Evolutionary conservation across 805 yeast genomes (phyloP).

Genomic region (Yamadazyma kitorensis): DNA sequence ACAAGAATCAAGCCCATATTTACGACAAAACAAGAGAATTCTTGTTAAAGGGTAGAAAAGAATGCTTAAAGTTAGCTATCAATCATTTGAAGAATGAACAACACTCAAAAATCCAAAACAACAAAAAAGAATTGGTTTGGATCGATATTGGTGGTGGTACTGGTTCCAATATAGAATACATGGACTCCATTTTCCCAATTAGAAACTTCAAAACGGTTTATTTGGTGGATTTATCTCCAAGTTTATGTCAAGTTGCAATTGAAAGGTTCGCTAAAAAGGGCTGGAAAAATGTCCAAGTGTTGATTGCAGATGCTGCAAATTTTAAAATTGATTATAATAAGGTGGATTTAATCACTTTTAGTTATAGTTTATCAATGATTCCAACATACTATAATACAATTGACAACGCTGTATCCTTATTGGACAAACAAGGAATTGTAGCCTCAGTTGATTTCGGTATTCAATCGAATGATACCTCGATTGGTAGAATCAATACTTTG

Average conservation of each 20-base stretch:
- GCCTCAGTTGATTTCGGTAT: slow-evolving; percentile 81
- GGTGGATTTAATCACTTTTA: slow-evolving; percentile 76
- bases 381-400: slow-evolving; percentile 78
- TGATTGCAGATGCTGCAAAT: slow-evolving; percentile 74
- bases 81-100: slow-evolving; percentile 48
- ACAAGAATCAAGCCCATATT: slow-evolving; percentile 71
- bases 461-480: slow-evolving; percentile 59
- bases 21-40: slow-evolving; percentile 70
- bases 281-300: slow-evolving; percentile 60
- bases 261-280: slow-evolving; percentile 45
- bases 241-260: slow-evolving; percentile 69
- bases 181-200: slow-evolving; percentile 56
- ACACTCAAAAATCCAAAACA: too few species aligned
- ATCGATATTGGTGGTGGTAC: slow-evolving; percentile 87
- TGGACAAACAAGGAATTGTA: slow-evolving; percentile 59
- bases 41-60: slow-evolving; percentile 68
- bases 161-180: slow-evolving; percentile 75
- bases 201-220: slow-evolving; percentile 60
- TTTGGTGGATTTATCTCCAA: slow-evolving; percentile 73
- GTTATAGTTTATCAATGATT: slow-evolving; percentile 82
- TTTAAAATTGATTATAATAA: slow-evolving; percentile 46
- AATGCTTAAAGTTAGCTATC: slow-evolving; percentile 56
- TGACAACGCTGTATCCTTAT: slow-evolving; percentile 56
- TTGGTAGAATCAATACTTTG: slow-evolving; percentile 68
- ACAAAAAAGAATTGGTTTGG: slow-evolving; percentile 57